Conservation (phyloP, 2,329 filamentous ascomycete species). For the Phoma herbarum region DNA sequence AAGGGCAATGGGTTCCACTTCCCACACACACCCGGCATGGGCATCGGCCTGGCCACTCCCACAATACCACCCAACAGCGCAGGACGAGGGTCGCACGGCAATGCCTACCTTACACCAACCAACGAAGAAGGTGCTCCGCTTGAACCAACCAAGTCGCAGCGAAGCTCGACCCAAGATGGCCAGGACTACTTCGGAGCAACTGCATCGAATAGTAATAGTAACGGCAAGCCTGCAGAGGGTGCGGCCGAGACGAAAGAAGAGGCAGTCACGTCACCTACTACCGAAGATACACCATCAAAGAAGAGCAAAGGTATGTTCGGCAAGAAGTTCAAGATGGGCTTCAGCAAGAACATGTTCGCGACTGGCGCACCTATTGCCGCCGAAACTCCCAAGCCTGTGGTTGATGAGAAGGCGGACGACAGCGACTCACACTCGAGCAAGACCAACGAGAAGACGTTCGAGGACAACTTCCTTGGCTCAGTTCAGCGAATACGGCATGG, state of each 20-base stretch:
- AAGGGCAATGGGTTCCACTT: slow-evolving; percentile 70
- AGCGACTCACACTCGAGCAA: slow-evolving; percentile 67
- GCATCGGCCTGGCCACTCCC: slow-evolving; percentile 80
- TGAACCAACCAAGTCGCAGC: slow-evolving; percentile 65
- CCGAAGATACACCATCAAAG: slow-evolving; percentile 53
- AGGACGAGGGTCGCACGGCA: slow-evolving; percentile 47
- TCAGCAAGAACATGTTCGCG: slow-evolving; percentile 84
- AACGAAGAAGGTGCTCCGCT: slow-evolving; percentile 56
- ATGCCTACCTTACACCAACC: slow-evolving; percentile 51
- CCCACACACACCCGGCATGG: slow-evolving; percentile 75
- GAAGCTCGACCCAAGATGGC: slow-evolving; percentile 64
- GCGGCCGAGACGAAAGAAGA: slow-evolving; percentile 43
- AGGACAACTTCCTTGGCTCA: slow-evolving; percentile 77
- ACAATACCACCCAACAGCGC: slow-evolving; percentile 50
- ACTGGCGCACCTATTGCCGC: slow-evolving; percentile 66
- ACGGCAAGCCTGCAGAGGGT: slow-evolving; percentile 41
- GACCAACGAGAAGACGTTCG: slow-evolving; percentile 73
- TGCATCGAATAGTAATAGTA: slow-evolving; percentile 32
- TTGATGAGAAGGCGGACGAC: slow-evolving; percentile 76
- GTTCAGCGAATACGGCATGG: slow-evolving; percentile 76
- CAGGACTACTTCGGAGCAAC: slow-evolving; percentile 72
- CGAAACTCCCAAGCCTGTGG: slow-evolving; percentile 73
- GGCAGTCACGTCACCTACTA: slow-evolving; percentile 53
- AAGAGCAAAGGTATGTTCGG: slow-evolving; percentile 73
- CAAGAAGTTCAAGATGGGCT: slow-evolving; percentile 82